phyloP scores from a whole-genome alignment of 2,329 filamentous ascomycete species.

The Cucurbitaria berberidis region DNA sequence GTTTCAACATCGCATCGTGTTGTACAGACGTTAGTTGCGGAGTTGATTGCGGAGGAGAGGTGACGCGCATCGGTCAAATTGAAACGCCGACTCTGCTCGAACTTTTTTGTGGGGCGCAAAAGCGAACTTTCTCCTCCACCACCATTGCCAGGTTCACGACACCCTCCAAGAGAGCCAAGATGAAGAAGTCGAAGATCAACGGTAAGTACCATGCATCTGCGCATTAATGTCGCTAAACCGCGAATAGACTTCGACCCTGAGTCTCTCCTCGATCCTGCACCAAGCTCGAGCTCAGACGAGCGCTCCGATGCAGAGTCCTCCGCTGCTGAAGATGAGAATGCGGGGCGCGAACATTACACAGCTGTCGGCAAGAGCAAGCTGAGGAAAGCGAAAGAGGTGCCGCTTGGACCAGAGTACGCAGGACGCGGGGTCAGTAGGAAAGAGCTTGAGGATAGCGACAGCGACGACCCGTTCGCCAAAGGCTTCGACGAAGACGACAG shows the following conservation, averaged over 20 bases:
- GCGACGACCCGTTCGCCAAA: constrained; percentile 57
- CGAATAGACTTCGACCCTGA: constrained; percentile 80
- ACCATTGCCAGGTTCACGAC: constrained; percentile 4
- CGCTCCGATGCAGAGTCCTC: constrained; percentile 56
- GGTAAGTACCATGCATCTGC: constrained; percentile 14
- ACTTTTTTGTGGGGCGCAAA: constrained; percentile 41
- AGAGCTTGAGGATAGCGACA: constrained; percentile 62
- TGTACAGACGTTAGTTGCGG: constrained; percentile 15
- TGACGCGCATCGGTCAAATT: constrained; percentile 25
- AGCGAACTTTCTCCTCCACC: constrained; percentile 21
- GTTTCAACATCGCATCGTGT: constrained; percentile 47
- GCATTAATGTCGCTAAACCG: not conserved
- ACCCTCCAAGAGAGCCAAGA: constrained; percentile 13
- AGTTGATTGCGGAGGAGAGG: constrained; percentile 33
- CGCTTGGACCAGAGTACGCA: constrained; percentile 79
- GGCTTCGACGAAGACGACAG: constrained; percentile 51
- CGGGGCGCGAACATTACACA: constrained; percentile 86
- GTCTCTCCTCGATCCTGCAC: constrained; percentile 63
- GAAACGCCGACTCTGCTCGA: constrained; percentile 21
- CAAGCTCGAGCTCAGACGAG: constrained; percentile 63
- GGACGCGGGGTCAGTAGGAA: constrained; percentile 77
- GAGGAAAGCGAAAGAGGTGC: constrained; percentile 71
- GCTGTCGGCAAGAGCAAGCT: constrained; percentile 85
- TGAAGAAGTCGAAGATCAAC: constrained; percentile 41
- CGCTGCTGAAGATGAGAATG: constrained; percentile 53